phyloP scores from a whole-genome alignment of 192 early-diverging fungal species.

The Mortierella hygrophila region DNA sequence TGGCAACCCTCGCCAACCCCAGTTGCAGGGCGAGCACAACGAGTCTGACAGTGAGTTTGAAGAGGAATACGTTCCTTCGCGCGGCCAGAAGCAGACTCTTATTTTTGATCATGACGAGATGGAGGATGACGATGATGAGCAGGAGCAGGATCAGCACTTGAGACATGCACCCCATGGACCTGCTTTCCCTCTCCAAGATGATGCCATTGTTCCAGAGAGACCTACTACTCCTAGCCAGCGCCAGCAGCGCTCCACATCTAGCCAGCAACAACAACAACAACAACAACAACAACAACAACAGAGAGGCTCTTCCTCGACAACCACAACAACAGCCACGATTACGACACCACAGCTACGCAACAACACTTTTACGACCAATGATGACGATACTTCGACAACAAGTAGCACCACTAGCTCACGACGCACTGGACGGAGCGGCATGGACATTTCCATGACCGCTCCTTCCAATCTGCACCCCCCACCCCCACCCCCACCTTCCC shows the following conservation, averaged over 20 bases:
- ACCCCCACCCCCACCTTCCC: constrained; percentile 42
- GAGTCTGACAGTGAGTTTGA: constrained; percentile 47
- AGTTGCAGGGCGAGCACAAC: constrained; percentile 29
- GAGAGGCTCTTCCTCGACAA: not conserved
- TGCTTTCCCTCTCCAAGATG: constrained; percentile 12
- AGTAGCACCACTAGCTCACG: constrained; percentile 24
- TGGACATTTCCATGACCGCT: constrained; percentile 37
- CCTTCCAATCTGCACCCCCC: constrained; percentile 26
- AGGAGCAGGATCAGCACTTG: constrained; percentile 9
- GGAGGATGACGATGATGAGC: constrained; percentile 34
- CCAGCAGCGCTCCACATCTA: constrained; percentile 2
- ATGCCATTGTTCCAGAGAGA: constrained; percentile 38
- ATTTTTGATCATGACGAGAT: constrained; percentile 31
- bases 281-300: constrained; percentile 12
- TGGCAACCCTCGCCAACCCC: constrained; percentile 37
- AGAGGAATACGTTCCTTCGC: constrained; percentile 25
- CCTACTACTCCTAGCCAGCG: constrained; percentile 26
- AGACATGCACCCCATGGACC: constrained; percentile 5
- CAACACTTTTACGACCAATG: constrained; percentile 10
- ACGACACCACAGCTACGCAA: not conserved
- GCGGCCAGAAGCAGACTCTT: not conserved
- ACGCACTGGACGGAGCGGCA: constrained; percentile 27
- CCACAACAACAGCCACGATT: not conserved
- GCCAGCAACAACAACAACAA: not conserved
- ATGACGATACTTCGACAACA: constrained; percentile 28